These are phyloP conservation scores for Suillus subalutaceus DNA, from an alignment of 768 basidiomycete genomes.

Conservation along the genomic window DNA sequence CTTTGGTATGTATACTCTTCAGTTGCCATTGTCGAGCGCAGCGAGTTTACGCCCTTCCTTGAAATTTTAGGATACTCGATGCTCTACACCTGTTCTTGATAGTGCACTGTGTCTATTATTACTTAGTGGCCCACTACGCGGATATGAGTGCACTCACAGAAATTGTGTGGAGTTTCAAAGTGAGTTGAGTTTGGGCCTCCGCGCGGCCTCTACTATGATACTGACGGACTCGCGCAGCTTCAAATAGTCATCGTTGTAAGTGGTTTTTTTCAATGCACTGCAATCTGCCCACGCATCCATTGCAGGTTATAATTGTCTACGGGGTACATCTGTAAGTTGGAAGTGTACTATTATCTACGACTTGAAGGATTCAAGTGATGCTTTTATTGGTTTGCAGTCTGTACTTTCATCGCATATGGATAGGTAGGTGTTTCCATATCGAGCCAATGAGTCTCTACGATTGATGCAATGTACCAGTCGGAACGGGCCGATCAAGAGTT, in stretches of 20 bases:
- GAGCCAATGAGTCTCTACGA: not conserved
- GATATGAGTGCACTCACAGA: not conserved
- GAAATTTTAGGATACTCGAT: not conserved
- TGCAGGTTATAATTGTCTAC: not conserved
- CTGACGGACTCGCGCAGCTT: not conserved
- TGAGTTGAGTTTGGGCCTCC: not conserved
- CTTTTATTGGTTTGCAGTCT: not conserved
- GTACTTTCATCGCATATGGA: not conserved
- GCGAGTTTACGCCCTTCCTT: not conserved
- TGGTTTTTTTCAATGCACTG: not conserved
- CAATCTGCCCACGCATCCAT: not conserved
- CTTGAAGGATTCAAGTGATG: not conserved
- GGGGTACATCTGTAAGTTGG: conserved; percentile 2
- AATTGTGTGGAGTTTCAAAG: conserved; percentile 7
- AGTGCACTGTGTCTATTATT: conserved; percentile 1
- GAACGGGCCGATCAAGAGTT: not conserved
- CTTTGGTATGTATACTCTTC: not conserved
- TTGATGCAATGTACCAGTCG: not conserved
- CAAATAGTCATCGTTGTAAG: not conserved
- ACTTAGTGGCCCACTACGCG: not conserved
- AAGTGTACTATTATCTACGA: not conserved
- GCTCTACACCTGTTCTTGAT: not conserved
- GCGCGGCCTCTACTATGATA: not conserved
- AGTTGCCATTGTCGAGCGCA: not conserved
- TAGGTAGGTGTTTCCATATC: not conserved